Conservation (phyloP, 1,284 basidiomycete species). For the Agaricales sp. region DNA sequence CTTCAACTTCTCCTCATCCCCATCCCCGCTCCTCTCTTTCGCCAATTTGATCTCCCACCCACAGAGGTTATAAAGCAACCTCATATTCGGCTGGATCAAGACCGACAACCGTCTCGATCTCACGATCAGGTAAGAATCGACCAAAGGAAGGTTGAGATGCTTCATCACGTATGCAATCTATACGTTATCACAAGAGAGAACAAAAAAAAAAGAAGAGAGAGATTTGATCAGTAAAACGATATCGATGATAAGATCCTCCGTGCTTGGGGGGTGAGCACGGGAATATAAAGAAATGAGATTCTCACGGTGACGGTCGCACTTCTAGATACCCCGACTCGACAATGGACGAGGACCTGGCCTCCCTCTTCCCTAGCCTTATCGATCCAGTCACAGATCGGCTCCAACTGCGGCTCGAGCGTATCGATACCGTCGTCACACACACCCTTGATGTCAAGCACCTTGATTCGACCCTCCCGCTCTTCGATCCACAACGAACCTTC, state of each 20-base stretch:
- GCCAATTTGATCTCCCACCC: slow-evolving; percentile 88
- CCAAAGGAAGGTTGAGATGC: slow-evolving; percentile 77
- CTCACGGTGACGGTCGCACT: slow-evolving; percentile 85
- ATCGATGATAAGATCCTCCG: too few relatives aligned
- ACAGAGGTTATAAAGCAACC: slow-evolving; percentile 86
- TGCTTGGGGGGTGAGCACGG: too few relatives aligned
- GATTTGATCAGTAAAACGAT: slow-evolving; percentile 19
- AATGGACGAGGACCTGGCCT: slow-evolving; percentile 91
- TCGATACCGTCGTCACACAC: slow-evolving; percentile 95
- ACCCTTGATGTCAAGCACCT: slow-evolving; percentile 82
- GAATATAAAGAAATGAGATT: slow-evolving; percentile 15
- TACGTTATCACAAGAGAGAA: background rate
- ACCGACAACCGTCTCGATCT: slow-evolving; percentile 76
- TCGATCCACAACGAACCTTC: slow-evolving; percentile 80
- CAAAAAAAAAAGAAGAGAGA: slow-evolving; percentile 3
- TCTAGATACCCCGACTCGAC: slow-evolving; percentile 89
- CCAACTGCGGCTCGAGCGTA: slow-evolving; percentile 81
- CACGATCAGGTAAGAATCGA: slow-evolving; percentile 88
- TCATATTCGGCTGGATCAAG: slow-evolving; percentile 90
- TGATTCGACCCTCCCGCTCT: slow-evolving; percentile 78
- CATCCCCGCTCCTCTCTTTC: slow-evolving; percentile 46
- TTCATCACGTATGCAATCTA: slow-evolving; percentile 97
- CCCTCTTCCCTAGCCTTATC: slow-evolving; percentile 74
- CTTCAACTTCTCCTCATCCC: slow-evolving; percentile 32
- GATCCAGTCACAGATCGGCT: slow-evolving; percentile 88